Percentiles rank a stretch among this genome's conserved stretches.
phyloP scores from a whole-genome alignment of 169 alveolate species.

The Neospora caninum region DNA sequence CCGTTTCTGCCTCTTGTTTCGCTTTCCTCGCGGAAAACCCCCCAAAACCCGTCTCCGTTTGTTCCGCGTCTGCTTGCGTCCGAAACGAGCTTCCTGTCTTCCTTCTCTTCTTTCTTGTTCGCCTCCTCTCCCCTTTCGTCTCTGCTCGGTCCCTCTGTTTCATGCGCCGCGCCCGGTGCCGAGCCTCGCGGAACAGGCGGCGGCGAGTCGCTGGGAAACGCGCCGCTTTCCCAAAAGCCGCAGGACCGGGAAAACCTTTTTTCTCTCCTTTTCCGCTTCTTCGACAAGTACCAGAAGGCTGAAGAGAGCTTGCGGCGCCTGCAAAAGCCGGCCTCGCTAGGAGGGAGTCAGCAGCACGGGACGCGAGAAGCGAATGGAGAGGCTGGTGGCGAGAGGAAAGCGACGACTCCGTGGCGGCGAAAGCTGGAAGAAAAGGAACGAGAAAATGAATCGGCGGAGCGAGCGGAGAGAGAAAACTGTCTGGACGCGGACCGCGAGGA shows the following conservation, averaged over 20 bases:
- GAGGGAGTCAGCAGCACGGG: background rate
- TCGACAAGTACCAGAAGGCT: background rate
- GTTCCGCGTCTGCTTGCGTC: background rate
- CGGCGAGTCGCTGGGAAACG: background rate
- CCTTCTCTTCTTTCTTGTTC: background rate
- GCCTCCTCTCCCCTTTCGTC: background rate
- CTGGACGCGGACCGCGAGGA: too few relatives aligned
- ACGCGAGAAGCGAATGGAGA: background rate
- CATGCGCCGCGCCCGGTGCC: background rate
- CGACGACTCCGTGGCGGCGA: background rate
- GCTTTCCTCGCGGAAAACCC: background rate
- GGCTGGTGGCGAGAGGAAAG: background rate
- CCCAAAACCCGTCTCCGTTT: too few relatives aligned
- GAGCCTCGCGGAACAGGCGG: background rate
- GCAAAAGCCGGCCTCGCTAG: background rate
- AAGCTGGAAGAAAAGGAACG: background rate
- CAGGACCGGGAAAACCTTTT: background rate
- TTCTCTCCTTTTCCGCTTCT: background rate
- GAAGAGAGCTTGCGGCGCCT: background rate
- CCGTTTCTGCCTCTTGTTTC: constrained; percentile 5
- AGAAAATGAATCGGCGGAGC: background rate
- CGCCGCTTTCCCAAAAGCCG: background rate
- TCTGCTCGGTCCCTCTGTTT: background rate
- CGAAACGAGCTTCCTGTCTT: background rate
- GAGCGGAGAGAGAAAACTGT: background rate